Percentiles rank a stretch among this genome's conserved stretches.
phyloP scores from a whole-genome alignment of 225 moss, liverwort and hornwort species.

The Marchantia polymorpha region DNA sequence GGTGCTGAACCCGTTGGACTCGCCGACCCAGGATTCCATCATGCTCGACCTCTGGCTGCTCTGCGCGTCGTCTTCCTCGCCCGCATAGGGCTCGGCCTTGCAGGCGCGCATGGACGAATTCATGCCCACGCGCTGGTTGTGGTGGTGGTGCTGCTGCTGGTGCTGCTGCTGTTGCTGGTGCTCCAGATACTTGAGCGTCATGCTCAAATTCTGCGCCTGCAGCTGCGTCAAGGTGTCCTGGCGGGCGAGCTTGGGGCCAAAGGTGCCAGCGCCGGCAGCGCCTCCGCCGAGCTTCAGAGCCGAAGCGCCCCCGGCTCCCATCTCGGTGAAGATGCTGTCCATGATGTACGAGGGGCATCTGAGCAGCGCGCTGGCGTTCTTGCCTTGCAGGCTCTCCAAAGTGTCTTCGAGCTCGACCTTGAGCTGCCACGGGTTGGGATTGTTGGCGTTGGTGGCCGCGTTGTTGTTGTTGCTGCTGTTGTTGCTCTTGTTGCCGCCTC shows the following conservation, averaged over 20 bases:
- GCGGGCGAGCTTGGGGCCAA: conserved; percentile 23
- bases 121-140: conserved; percentile 14
- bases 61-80: conserved; percentile 35
- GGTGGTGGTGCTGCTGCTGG: conserved; percentile 18
- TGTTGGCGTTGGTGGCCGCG: not conserved
- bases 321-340: conserved; percentile 19
- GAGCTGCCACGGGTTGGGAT: conserved; percentile 22
- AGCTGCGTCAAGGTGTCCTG: conserved; percentile 10
- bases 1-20: conserved; percentile 15
- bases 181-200: no score
- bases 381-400: conserved; percentile 26
- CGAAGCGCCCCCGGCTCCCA: conserved; percentile 5
- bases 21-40: conserved; percentile 34
- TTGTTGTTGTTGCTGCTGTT: not conserved
- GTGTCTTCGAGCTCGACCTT: conserved; percentile 33
- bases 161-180: conserved; percentile 24
- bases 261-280: not conserved
- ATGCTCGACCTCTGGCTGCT: conserved; percentile 43
- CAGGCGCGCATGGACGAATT: conserved; percentile 30
- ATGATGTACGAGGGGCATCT: conserved; percentile 27
- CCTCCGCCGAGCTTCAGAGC: conserved; percentile 5
- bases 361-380: conserved; percentile 17
- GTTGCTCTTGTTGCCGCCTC: conserved; percentile 1
- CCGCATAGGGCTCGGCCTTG: conserved; percentile 41
- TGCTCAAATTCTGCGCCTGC: no score